A percentile compares a stretch with the other conserved stretches of the same genome.
Conservation (phyloP, 2,329 filamentous ascomycete genomes). For the Aspergillus luchuensis region DNA sequence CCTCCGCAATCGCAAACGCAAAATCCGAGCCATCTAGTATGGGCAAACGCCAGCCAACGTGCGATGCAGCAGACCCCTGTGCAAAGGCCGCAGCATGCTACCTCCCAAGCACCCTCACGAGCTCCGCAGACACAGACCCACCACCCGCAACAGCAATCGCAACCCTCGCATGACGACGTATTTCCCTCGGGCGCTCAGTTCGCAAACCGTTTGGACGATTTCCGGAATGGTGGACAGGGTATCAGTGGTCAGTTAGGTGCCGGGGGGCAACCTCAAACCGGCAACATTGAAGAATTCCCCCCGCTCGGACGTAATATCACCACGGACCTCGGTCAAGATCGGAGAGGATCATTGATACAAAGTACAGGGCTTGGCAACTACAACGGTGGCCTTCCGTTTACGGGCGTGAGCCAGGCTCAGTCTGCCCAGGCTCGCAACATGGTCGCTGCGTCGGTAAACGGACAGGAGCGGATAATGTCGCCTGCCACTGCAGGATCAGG, state of each 20-base stretch:
- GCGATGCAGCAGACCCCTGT: slow-evolving; percentile 56
- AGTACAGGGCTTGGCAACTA: slow-evolving; percentile 49
- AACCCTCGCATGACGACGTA: slow-evolving; percentile 51
- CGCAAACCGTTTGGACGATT: slow-evolving; percentile 55
- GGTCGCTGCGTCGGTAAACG: slow-evolving; percentile 39
- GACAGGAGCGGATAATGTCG: slow-evolving; percentile 43
- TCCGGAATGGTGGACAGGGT: slow-evolving; percentile 58
- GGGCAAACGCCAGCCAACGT: slow-evolving; percentile 60
- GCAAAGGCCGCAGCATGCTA: slow-evolving; percentile 54
- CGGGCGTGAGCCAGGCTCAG: slow-evolving; percentile 46
- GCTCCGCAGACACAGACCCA: slow-evolving; percentile 43
- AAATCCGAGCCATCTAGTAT: slow-evolving; percentile 56
- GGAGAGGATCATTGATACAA: slow-evolving; percentile 54
- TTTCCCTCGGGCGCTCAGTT: slow-evolving; percentile 54
- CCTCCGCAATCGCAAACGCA: slow-evolving; percentile 57
- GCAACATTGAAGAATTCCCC: slow-evolving; percentile 63
- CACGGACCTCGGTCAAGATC: slow-evolving; percentile 54
- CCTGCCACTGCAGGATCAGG: slow-evolving; percentile 32
- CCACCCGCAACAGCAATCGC: slow-evolving; percentile 47
- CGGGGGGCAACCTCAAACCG: slow-evolving; percentile 55
- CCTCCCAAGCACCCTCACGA: slow-evolving; percentile 46
- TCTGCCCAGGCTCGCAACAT: slow-evolving; percentile 35
- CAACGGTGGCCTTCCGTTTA: slow-evolving; percentile 44
- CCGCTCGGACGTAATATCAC: slow-evolving; percentile 57
- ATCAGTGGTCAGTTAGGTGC: slow-evolving; percentile 55